Base-by-base conservation (phyloP, 169 alveolate species). In the Plasmodium reichenowi region DNA sequence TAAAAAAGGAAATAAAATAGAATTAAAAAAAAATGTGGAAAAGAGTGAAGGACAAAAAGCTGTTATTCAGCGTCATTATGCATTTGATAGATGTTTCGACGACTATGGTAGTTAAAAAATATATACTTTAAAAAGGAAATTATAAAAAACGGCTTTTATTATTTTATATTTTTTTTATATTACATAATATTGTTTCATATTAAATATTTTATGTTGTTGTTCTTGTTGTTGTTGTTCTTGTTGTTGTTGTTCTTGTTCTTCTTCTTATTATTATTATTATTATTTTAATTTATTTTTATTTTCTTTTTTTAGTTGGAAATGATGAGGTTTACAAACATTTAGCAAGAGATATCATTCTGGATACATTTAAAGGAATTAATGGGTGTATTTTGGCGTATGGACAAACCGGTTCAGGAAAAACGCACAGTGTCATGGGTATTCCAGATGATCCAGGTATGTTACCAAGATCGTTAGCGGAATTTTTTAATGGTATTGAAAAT, bases 391-490 rank as follows among this genome's bases (percentile, higher is more conserved):
- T 93, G 29, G 96, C 96, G 2, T 93, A 93, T 64, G 96, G 96
- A 9, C 96, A 93, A 60, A 93, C 96, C 13, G 95, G 95, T 58
- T 93, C 96, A 20, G 96, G 96, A 64, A 93, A 93, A 74, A 93
- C 96, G 26, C 96, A 93, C 66, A 85, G 93, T 58, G 93, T 93
- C 26, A 93, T 93, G 96, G 96, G 96, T 48, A 91, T 93, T 15
- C 93, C 95, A n/a, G 88, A 87, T 45, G 96, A 93, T 47, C 96
- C 96, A n/a, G 96, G 96, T 9, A 93, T 93, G 89, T 64, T 93
- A 67, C 96, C 96, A 2, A 83, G 96, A 56, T 91, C 96, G 13
- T 75, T 93, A 17, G 96, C 96, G n/a, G 96, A 93, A 88, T 93
- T 93, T 87, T 93, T 93, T 75, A 93, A 93, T 74, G 92, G 93